Evolutionary conservation across 1,139 yeast genomes (phyloP).

Genomic region (Magnusiomyces magnusii): DNA sequence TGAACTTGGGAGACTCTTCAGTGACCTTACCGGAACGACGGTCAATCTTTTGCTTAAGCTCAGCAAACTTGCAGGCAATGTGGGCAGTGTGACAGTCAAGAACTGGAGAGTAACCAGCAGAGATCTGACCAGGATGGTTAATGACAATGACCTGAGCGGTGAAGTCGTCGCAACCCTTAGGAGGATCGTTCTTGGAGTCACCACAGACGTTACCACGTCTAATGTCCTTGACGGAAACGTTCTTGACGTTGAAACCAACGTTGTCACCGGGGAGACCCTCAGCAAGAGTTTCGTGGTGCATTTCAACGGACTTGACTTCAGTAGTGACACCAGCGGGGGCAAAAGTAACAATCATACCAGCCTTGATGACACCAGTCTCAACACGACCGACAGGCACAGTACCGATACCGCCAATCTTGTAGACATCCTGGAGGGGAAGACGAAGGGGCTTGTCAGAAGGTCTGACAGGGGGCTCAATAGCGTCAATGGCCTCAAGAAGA

Average conservation of each 20-base stretch:
- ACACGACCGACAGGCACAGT: conserved; percentile 95
- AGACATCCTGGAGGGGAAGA: conserved; percentile 86
- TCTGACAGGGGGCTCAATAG: conserved; percentile 78
- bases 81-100: conserved; percentile 94
- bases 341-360: conserved; percentile 85
- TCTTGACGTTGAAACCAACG: conserved; percentile 93
- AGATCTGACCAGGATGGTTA: conserved; percentile 92
- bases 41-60: conserved; percentile 82
- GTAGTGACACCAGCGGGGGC: conserved; percentile 93
- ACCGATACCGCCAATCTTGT: conserved; percentile 92
- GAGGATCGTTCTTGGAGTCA: conserved; percentile 95
- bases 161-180: conserved; percentile 75
- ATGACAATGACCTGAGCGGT: conserved; percentile 83
- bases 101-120: conserved; percentile 91
- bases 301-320: conserved; percentile 89
- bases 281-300: conserved; percentile 84
- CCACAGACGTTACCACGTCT: conserved; percentile 96
- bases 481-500: conserved; percentile 79
- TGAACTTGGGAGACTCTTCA: conserved; percentile 77
- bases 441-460: conserved; percentile 88
- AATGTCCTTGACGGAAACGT: conserved; percentile 88
- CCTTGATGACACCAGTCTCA: conserved; percentile 86
- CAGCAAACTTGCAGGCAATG: conserved; percentile 88
- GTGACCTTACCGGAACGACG: conserved; percentile 87
- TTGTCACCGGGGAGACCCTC: conserved; percentile 94